Base-by-base conservation (phyloP, 148 eudicot species). In the Fagopyrum esculentum region DNA sequence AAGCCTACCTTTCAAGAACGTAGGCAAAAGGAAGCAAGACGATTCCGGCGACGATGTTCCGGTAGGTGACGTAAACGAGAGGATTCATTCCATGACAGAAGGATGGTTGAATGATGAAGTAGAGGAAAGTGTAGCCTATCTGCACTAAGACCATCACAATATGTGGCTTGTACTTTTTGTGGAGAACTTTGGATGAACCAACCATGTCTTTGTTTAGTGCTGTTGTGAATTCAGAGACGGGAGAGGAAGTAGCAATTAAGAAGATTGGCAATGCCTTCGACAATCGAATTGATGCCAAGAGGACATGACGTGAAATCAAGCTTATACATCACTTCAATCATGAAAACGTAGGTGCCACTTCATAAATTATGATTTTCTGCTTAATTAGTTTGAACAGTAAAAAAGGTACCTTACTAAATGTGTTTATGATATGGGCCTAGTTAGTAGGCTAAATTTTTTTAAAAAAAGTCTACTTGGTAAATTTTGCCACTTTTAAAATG, bases 11-110 rank as follows among this genome's bases (percentile, higher is more conserved):
- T 78, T 92, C 97, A 30, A 92, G 83, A 71, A 88, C 83, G 80
- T 86, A 89, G 73, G 97, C 97, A 71, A 85, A 92, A 22, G 92
- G 94, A 22, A 85, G 78, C 80, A 87, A 76, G 12, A 70, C 88
- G 1, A 91, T 60, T 4, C 84, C 89, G 29, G 87, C 89, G 0
- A 91, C 87, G 12, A 88, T 72, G 75, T 91, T 88, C 10, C 97
- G 85, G 50, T 91, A 91, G 17, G 97, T 89, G 9, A 91, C 66
- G 70, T 85, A 89, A 55, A 91, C 94, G 77, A 86, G 87, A 75
- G 97, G 91, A 63, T 89, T 85, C 94, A 92, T 84, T 30, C 97
- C 94, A 80, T 89, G 90, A 55, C 83, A 84, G 82, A 92, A 92
- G 79, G 97, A 86, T 76, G 94, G 94, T 70, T 88, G 85, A 6